These are phyloP conservation scores for Chrysosporium queenslandicum DNA, from an alignment of 2,329 filamentous ascomycete genomes.

Conservation along the genomic window DNA sequence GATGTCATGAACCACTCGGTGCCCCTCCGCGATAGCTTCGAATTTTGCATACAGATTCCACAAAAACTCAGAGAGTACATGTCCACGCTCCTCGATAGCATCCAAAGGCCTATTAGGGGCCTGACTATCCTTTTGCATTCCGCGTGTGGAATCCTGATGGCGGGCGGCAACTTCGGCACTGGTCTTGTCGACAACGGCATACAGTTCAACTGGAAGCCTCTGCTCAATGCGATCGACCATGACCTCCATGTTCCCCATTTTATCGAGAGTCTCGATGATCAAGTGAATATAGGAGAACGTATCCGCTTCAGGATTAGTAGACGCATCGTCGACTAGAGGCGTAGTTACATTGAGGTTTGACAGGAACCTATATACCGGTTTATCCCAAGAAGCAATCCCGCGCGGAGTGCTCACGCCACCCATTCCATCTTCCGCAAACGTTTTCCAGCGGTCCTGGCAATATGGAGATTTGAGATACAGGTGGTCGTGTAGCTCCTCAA, in stretches of 20 bases:
- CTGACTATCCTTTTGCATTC: conserved; percentile 36
- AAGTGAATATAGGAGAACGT: conserved; percentile 89
- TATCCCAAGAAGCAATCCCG: conserved; percentile 40
- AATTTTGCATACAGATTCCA: conserved; percentile 94
- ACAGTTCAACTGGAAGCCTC: conserved; percentile 83
- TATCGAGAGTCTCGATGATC: conserved; percentile 80
- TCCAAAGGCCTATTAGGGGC: conserved; percentile 53
- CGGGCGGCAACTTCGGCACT: conserved; percentile 88
- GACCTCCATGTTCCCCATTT: conserved; percentile 71
- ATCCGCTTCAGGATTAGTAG: conserved; percentile 87
- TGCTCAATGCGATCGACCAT: conserved; percentile 89
- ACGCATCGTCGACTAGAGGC: conserved; percentile 70
- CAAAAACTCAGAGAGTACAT: conserved; percentile 81
- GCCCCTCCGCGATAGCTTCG: conserved; percentile 90
- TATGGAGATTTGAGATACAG: conserved; percentile 96
- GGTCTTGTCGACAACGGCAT: conserved; percentile 86
- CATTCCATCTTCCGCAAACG: conserved; percentile 42
- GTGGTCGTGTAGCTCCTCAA: conserved; percentile 97
- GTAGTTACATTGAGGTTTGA: conserved; percentile 46
- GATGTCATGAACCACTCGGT: conserved; percentile 86
- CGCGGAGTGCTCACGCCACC: conserved; percentile 20
- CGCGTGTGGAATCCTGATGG: conserved; percentile 68
- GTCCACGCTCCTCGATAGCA: conserved; percentile 65
- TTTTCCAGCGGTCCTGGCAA: conserved; percentile 91
- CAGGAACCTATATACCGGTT: conserved; percentile 48